Conservation (phyloP, 257 asterid species). For the Ocimum tenuiflorum region DNA sequence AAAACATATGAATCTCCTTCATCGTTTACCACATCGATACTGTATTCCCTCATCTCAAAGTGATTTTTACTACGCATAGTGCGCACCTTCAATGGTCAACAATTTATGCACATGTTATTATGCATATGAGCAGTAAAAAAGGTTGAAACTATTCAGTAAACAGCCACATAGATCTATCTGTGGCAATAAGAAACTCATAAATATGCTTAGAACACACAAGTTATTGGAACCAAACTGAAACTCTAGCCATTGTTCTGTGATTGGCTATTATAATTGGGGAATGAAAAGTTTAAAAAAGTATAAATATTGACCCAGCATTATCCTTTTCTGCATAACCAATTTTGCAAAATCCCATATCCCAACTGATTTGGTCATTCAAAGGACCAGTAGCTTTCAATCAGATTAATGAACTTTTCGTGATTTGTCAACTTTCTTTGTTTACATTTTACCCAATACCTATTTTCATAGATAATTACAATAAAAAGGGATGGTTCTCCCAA, state of each 20-base stretch:
- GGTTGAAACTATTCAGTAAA: background rate
- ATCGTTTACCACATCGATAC: slow-evolving; percentile 59
- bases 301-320: background rate
- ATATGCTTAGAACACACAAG: background rate
- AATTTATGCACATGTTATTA: slow-evolving; percentile 11
- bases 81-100: slow-evolving; percentile 55
- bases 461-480: background rate
- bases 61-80: slow-evolving; percentile 56
- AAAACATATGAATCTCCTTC: slow-evolving; percentile 51
- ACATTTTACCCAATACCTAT: background rate
- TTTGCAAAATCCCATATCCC: too few relatives aligned
- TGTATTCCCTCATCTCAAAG: slow-evolving; percentile 85
- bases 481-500: background rate
- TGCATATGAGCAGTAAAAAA: background rate
- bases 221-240: background rate
- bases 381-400: background rate
- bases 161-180: background rate
- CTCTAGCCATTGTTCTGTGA: background rate
- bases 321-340: background rate
- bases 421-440: background rate
- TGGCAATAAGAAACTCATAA: background rate
- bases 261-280: background rate
- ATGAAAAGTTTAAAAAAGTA: background rate
- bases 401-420: background rate
- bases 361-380: background rate